Base-by-base conservation (phyloP, 352 stramenopile species). In the Globisporangium iwayamae region DNA sequence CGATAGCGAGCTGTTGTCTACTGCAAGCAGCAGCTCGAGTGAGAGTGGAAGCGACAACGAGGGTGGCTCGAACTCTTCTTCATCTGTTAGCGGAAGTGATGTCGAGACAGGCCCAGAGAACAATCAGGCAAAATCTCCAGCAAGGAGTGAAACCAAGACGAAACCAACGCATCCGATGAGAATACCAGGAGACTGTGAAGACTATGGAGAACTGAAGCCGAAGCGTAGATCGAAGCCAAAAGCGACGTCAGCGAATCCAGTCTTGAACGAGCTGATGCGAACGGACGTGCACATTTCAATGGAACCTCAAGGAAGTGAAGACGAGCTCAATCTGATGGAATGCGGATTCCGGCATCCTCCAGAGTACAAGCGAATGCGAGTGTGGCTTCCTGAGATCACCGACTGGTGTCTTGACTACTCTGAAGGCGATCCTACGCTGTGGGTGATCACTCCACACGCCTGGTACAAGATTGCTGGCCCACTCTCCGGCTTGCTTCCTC, bases 381-480 rank as follows among this genome's bases (percentile, higher is more conserved):
- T 94, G 36, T 94, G 82, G 80, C 76, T 94, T 45, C 83, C 83
- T 52, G 84, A 94, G 69, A 93, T 94, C 59, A 89, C 82, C 7
- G 86, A 94, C 62, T 94, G 86, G 86, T 94, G 86, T 65, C 67
- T 94, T n/a, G 86, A 94, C 52, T 94, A 92, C 60, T 85, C 83
- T 18, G 83, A 94, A 60, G 86, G 86, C 16, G 86, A 94, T 60
- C 86, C 86, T 28, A 94, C 86, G 9, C 60, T 94, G 28, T 94
- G 86, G 86, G 82, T 94, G 28, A 83, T 94, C 55, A 94, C 86
- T n/a, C 75, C 77, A 13, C 69, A 84, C 62, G 79, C 86, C 1
- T 94, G 86, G 86, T 94, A 94, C 70, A 94, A 94, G 60, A 89
- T 94, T 54, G 86, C 82, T 32, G 86, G 86, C 3, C 83, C 86